A percentile compares a stretch with the other conserved stretches of the same genome.
Conservation (phyloP, 306 rosid species). For the Trichosanthes truncata region DNA sequence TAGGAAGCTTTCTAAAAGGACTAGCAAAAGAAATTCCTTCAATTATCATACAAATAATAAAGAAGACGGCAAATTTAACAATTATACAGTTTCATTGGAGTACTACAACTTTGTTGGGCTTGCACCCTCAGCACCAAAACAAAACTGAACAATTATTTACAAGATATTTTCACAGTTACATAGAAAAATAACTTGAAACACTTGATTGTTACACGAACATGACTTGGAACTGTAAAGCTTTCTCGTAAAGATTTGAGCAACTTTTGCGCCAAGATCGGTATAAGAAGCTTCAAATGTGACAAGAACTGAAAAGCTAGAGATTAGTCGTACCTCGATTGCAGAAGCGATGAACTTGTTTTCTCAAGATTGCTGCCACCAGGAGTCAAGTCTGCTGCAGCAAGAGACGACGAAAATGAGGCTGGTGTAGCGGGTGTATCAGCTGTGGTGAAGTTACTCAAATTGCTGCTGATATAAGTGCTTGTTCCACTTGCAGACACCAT, state of each 20-base stretch:
- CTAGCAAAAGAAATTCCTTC: not conserved
- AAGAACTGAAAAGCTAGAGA: not conserved
- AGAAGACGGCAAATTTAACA: not conserved
- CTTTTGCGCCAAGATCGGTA: not conserved
- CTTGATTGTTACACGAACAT: not conserved
- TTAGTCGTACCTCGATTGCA: conserved; percentile 16
- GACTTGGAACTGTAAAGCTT: not conserved
- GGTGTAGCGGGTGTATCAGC: conserved; percentile 23
- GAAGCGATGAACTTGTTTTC: conserved; percentile 32
- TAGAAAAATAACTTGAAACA: not conserved
- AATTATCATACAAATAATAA: not conserved
- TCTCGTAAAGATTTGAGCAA: not conserved
- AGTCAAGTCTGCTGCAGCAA: conserved; percentile 14
- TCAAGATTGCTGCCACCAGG: conserved; percentile 22
- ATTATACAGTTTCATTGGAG: not conserved
- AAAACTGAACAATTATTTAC: not conserved
- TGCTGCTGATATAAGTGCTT: conserved; percentile 30
- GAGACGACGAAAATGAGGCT: conserved; percentile 35
- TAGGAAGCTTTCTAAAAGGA: not conserved
- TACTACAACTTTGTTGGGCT: not conserved
- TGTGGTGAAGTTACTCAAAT: conserved; percentile 26
- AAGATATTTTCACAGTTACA: not conserved
- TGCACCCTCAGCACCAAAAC: not conserved
- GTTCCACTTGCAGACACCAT: conserved; percentile 31
- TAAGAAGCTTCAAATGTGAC: not conserved